Conservation (phyloP, 306 rosid species). For the Castanospermum australe region DNA sequence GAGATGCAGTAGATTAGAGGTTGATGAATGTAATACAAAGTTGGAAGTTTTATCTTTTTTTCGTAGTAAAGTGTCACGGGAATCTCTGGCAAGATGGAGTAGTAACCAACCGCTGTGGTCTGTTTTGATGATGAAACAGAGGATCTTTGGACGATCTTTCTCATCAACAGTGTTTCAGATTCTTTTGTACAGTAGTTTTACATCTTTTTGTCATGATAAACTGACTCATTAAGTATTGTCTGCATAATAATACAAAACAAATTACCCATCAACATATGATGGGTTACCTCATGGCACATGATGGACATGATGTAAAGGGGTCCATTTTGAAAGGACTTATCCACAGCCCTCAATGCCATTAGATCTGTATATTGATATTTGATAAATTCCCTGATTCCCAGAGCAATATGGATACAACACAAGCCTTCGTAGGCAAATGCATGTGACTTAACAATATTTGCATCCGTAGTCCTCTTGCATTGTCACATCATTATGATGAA, state of each 20-base stretch:
- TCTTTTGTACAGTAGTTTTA: conserved; percentile 25
- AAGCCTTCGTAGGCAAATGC: background rate
- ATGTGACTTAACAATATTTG: background rate
- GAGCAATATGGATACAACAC: background rate
- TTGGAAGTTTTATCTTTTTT: conserved; percentile 22
- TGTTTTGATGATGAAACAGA: conserved; percentile 40
- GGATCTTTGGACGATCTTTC: conserved; percentile 36
- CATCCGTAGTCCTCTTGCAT: background rate
- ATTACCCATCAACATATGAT: conserved; percentile 6
- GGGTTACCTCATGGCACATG: conserved; percentile 34
- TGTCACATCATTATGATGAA: background rate
- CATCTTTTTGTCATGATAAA: conserved; percentile 16
- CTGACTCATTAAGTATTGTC: background rate
- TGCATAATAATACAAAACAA: background rate
- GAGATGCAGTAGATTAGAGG: background rate
- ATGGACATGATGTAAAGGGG: conserved; percentile 32
- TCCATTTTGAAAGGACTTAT: background rate
- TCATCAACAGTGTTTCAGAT: conserved; percentile 28
- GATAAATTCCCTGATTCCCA: too few species aligned
- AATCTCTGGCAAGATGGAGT: conserved; percentile 27
- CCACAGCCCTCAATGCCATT: background rate
- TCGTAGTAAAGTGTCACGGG: conserved; percentile 68
- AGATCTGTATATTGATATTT: background rate
- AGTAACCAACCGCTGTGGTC: conserved; percentile 12
- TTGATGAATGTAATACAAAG: background rate